Percentiles rank a stretch among this genome's conserved stretches.
Conservation (phyloP, 1,139 yeast species). For the Magnusiomyces suaveolens region DNA sequence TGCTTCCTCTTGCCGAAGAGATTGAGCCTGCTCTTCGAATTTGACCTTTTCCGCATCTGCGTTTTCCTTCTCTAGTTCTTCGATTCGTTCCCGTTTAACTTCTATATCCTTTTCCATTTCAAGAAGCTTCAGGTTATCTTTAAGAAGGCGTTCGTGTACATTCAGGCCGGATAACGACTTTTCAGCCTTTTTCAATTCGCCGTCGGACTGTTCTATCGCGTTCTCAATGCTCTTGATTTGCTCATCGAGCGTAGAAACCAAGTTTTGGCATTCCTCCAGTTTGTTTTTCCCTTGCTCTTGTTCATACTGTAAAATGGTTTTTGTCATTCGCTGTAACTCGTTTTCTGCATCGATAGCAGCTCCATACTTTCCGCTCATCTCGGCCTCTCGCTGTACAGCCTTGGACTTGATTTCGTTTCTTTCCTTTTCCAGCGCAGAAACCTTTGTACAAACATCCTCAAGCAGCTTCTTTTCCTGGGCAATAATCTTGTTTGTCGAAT, state of each 20-base stretch:
- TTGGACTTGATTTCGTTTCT: conserved; percentile 16
- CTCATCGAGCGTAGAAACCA: conserved; percentile 12
- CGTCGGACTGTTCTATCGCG: conserved; percentile 17
- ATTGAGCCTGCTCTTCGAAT: conserved; percentile 51
- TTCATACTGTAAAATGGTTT: conserved; percentile 16
- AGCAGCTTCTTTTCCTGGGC: conserved; percentile 9
- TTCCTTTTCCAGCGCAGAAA: conserved; percentile 15
- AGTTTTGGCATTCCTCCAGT: conserved; percentile 15
- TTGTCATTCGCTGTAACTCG: conserved; percentile 14
- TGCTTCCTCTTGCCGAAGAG: conserved; percentile 48
- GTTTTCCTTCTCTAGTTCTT: conserved; percentile 42
- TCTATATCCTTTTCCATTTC: conserved; percentile 25
- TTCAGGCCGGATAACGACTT: conserved; percentile 41
- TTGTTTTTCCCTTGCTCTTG: conserved; percentile 8
- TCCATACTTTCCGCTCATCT: conserved; percentile 12
- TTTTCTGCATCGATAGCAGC: conserved; percentile 13
- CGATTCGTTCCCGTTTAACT: conserved; percentile 36
- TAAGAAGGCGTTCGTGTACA: conserved; percentile 43
- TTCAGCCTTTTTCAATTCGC: conserved; percentile 25
- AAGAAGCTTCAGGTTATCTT: conserved; percentile 38
- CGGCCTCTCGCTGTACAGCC: conserved; percentile 16
- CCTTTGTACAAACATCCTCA: conserved; percentile 11
- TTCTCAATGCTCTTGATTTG: conserved; percentile 17
- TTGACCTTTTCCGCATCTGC: conserved; percentile 57
- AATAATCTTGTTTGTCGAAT: conserved; percentile 14